Percentiles rank a stretch among this genome's conserved stretches.
Conservation (phyloP, 805 yeast genomes). For the Candida montana region DNA sequence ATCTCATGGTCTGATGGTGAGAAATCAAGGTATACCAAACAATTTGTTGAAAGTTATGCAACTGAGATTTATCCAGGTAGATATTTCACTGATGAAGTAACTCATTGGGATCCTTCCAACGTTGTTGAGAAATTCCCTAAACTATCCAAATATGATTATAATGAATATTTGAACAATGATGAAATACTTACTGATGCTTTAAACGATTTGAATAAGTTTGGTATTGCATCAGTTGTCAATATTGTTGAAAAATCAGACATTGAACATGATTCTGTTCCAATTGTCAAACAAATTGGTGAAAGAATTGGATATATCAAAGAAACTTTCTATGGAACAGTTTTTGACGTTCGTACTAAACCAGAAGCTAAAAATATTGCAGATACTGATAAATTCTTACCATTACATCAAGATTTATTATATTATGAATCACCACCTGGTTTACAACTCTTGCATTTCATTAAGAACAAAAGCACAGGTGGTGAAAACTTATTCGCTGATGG, state of each 20-base stretch:
- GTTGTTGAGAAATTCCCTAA: constrained; percentile 17
- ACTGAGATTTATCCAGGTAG: constrained; percentile 29
- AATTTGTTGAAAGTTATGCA: constrained; percentile 43
- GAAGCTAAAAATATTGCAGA: constrained; percentile 67
- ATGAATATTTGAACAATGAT: constrained; percentile 13
- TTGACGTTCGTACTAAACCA: constrained; percentile 53
- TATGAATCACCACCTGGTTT: constrained; percentile 81
- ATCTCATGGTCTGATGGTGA: constrained; percentile 49
- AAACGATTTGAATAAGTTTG: constrained; percentile 45
- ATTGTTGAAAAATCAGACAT: constrained; percentile 39
- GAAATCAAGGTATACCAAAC: constrained; percentile 35
- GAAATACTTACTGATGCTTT: constrained; percentile 32
- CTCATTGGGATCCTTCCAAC: constrained; percentile 35
- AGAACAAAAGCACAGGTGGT: constrained; percentile 54
- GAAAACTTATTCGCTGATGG: constrained; percentile 68
- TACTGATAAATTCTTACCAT: constrained; percentile 56
- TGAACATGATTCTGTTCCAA: constrained; percentile 26
- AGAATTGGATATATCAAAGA: constrained; percentile 63
- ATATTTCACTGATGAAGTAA: constrained; percentile 37
- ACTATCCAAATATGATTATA: constrained; percentile 7
- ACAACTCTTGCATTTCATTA: constrained; percentile 59
- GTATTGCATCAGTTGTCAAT: constrained; percentile 49
- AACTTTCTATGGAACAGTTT: constrained; percentile 68
- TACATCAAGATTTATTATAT: constrained; percentile 74
- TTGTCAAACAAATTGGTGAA: constrained; percentile 40